Percentiles rank a stretch among this genome's conserved stretches.
These are phyloP conservation scores for Tausonia pullulans DNA, from an alignment of 1,284 basidiomycete species.

Conservation along the genomic window DNA sequence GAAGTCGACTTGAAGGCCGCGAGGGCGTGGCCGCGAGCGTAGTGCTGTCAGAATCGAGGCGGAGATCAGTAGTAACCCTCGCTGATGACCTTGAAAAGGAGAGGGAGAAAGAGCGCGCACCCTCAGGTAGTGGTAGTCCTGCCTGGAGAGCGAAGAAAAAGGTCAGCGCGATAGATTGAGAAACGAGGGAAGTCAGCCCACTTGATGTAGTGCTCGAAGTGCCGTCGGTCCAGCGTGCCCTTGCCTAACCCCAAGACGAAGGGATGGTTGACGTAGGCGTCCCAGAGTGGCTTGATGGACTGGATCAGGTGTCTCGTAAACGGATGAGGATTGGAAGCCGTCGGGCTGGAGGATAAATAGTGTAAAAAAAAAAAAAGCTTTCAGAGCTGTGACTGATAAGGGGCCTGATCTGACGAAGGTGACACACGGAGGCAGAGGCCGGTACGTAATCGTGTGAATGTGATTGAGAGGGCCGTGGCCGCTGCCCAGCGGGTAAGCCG, in stretches of 20 bases:
- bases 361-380: not conserved
- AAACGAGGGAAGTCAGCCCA: slow-evolving; percentile 28
- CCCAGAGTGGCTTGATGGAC: slow-evolving; percentile 50
- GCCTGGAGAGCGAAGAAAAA: slow-evolving; percentile 37
- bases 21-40: slow-evolving; percentile 62
- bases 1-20: slow-evolving; percentile 64
- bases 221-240: slow-evolving; percentile 52
- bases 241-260: slow-evolving; percentile 65
- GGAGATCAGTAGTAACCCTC: too few species aligned
- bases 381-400: not conserved
- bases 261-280: slow-evolving; percentile 61
- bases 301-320: slow-evolving; percentile 57
- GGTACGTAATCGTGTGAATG: slow-evolving; percentile 48
- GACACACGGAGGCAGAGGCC: slow-evolving; percentile 50
- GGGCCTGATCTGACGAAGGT: not conserved
- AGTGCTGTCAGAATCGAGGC: slow-evolving; percentile 43
- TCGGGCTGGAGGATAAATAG: slow-evolving; percentile 42
- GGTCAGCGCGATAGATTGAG: not conserved
- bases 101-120: too few species aligned
- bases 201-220: slow-evolving; percentile 66
- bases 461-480: slow-evolving; percentile 86
- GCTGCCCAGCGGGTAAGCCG: slow-evolving; percentile 56
- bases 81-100: too few species aligned
- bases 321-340: slow-evolving; percentile 51
- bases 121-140: slow-evolving; percentile 58